Conservation (phyloP, 768 basidiomycete species). For the Clathrus columnatus region DNA sequence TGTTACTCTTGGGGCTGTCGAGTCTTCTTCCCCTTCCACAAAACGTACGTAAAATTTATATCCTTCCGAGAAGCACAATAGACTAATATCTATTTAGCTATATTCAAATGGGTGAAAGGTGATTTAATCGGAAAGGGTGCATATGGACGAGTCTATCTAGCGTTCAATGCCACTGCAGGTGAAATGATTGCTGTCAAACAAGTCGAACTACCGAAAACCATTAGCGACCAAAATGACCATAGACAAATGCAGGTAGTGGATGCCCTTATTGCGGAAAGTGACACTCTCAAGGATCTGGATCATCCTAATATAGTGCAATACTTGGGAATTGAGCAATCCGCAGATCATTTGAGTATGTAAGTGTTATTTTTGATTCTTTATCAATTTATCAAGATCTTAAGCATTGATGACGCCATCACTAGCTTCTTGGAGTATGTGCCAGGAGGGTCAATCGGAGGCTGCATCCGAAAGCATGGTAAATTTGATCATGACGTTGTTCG, state of each 20-base stretch:
- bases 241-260: conserved; percentile 81
- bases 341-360: conserved; percentile 84
- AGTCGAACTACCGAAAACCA: conserved; percentile 88
- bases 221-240: conserved; percentile 83
- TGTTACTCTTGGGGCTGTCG: conserved; percentile 30
- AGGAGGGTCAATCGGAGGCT: conserved; percentile 89
- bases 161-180: conserved; percentile 90
- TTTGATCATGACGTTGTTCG: conserved; percentile 89
- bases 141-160: conserved; percentile 93
- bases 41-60: conserved; percentile 45
- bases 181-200: conserved; percentile 99
- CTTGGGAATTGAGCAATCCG: conserved; percentile 89
- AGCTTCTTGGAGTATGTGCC: conserved; percentile 99
- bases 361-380: conserved; percentile 24
- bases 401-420: conserved; percentile 10
- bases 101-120: conserved; percentile 98
- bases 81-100: conserved; percentile 40
- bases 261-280: conserved; percentile 90
- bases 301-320: conserved; percentile 98
- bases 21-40: conserved; percentile 52
- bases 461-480: conserved; percentile 84
- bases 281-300: conserved; percentile 91
- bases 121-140: conserved; percentile 96
- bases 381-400: background rate
- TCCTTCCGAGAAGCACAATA: conserved; percentile 1